Evolutionary conservation across 139 green algal genomes (phyloP).

Genomic region (Gonium pectorale): DNA sequence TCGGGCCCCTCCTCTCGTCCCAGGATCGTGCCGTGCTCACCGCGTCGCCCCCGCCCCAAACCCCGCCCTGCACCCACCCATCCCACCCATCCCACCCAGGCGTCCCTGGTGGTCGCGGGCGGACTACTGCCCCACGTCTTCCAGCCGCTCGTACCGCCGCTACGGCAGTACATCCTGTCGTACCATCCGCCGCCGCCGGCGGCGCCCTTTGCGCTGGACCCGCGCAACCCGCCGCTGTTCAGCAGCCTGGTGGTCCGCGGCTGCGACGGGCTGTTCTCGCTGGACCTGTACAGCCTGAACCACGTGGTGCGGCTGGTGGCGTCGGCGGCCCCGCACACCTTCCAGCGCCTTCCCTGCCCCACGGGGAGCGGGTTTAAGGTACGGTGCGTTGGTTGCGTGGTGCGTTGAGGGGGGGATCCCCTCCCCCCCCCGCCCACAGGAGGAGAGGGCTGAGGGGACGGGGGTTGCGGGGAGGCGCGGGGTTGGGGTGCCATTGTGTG

Average conservation of each 20-base stretch:
- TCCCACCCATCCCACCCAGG: constrained; percentile 1
- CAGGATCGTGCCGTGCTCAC: too few relatives aligned
- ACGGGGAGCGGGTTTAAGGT: constrained; percentile 7
- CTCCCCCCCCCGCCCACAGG: too few relatives aligned
- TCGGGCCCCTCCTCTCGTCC: background rate
- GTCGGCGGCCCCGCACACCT: background rate
- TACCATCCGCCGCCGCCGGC: constrained; percentile 20
- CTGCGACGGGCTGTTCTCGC: background rate
- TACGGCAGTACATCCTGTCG: constrained; percentile 12
- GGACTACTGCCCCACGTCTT: constrained; percentile 32
- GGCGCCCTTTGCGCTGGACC: background rate
- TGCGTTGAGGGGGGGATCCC: too few relatives aligned
- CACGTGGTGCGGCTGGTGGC: constrained; percentile 29
- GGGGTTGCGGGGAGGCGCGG: too few relatives aligned
- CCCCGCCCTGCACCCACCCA: too few relatives aligned
- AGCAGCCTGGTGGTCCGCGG: background rate
- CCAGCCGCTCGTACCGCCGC: background rate
- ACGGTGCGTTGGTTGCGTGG: too few relatives aligned
- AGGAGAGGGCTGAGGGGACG: too few relatives aligned
- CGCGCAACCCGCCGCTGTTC: constrained; percentile 8
- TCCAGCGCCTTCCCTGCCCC: constrained; percentile 26
- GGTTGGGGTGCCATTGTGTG: too few relatives aligned
- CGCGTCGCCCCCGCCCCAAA: too few relatives aligned
- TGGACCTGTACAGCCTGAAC: background rate
- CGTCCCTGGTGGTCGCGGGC: constrained; percentile 31